Evolutionary conservation across 1,284 basidiomycete species (phyloP).

Genomic region (Tylopilus sp.): DNA sequence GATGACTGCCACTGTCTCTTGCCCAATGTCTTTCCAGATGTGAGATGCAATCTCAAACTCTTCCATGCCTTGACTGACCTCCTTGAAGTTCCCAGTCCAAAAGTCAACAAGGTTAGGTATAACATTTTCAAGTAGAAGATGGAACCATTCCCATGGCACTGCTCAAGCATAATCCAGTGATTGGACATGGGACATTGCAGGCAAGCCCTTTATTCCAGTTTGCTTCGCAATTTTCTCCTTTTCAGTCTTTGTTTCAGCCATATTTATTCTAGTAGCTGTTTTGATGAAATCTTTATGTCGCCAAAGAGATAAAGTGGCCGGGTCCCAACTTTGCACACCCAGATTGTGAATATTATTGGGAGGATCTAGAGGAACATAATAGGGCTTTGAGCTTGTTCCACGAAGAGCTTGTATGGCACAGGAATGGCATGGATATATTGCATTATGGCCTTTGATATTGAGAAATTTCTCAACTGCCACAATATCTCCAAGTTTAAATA

Average conservation of each 20-base stretch:
- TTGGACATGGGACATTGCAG: not conserved
- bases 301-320: not conserved
- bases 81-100: no score
- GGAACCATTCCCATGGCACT: no score
- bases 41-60: no score
- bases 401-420: not conserved
- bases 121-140: no score
- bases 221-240: not conserved
- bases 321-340: no score
- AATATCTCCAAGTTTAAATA: not conserved
- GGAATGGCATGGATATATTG: not conserved
- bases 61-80: no score
- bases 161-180: not conserved
- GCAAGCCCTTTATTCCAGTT: not conserved
- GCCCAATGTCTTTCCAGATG: no score
- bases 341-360: not conserved
- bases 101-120: no score
- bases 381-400: no score
- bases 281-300: not conserved
- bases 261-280: no score
- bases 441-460: not conserved
- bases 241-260: not conserved
- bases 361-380: not conserved
- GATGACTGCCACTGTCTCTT: no score
- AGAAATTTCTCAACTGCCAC: conserved; percentile 1